These are phyloP conservation scores for Combretum micranthum DNA, from an alignment of 345 rosid species.

Conservation along the genomic window DNA sequence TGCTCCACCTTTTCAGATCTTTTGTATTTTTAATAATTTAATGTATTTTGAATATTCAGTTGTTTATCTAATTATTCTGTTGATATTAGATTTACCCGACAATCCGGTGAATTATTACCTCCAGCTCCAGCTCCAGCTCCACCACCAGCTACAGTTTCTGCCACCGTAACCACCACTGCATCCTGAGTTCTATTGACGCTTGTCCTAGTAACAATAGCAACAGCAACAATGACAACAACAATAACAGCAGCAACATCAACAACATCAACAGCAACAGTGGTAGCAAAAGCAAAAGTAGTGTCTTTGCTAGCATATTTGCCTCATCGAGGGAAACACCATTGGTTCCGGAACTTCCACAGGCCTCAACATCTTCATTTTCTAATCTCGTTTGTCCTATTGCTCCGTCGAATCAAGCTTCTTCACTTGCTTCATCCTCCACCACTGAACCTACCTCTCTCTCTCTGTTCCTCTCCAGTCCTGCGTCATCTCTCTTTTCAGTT, in stretches of 20 bases:
- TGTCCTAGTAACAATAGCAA: neutral
- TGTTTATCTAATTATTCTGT: no score
- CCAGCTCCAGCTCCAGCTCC: conserved; percentile 4
- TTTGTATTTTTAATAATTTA: neutral
- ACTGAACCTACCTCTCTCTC: conserved; percentile 66
- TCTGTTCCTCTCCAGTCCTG: conserved; percentile 48
- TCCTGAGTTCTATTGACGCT: neutral
- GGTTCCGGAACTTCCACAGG: conserved; percentile 16
- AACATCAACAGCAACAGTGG: conserved; percentile 12
- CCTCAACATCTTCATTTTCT: conserved; percentile 28
- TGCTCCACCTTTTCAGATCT: no score
- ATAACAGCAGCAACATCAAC: neutral
- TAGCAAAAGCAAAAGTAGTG: conserved; percentile 14
- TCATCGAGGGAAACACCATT: conserved; percentile 22
- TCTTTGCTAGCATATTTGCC: conserved; percentile 42
- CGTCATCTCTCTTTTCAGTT: conserved; percentile 29
- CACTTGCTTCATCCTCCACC: conserved; percentile 22
- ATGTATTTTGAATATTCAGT: neutral
- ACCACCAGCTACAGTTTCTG: neutral
- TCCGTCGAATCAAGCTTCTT: conserved; percentile 14
- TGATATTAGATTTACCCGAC: conserved; percentile 43
- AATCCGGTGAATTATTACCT: conserved; percentile 32
- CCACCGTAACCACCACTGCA: neutral
- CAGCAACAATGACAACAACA: conserved; percentile 11
- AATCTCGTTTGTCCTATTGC: conserved; percentile 19